A percentile compares a stretch with the other conserved stretches of the same genome.
These are phyloP conservation scores for Exophiala lecanii-corni DNA, from an alignment of 2,329 filamentous ascomycete species.

Conservation along the genomic window DNA sequence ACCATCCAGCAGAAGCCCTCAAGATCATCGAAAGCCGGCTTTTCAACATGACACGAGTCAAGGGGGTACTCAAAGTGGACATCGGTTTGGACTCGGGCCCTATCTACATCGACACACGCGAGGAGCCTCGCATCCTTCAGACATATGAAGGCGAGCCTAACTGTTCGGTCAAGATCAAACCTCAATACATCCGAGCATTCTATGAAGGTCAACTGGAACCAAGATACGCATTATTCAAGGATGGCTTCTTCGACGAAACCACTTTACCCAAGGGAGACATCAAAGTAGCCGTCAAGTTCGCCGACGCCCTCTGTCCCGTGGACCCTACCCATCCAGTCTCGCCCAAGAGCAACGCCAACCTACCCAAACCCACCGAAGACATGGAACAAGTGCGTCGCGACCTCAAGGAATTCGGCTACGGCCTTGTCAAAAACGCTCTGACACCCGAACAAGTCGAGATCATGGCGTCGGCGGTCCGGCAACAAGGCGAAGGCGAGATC, in stretches of 20 bases:
- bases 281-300: slow-evolving; percentile 28
- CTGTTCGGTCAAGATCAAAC: slow-evolving; percentile 25
- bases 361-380: slow-evolving; percentile 10
- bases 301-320: slow-evolving; percentile 26
- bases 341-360: slow-evolving; percentile 36
- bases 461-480: neutral
- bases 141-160: slow-evolving; percentile 24
- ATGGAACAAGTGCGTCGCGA: slow-evolving; percentile 12
- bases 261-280: slow-evolving; percentile 26
- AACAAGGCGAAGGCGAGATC: slow-evolving; percentile 9
- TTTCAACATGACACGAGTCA: slow-evolving; percentile 11
- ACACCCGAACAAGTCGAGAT: slow-evolving; percentile 4
- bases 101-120: slow-evolving; percentile 28
- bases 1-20: neutral
- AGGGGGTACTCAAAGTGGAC: slow-evolving; percentile 10
- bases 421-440: slow-evolving; percentile 13
- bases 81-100: slow-evolving; percentile 16
- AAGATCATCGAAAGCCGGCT: neutral
- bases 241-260: slow-evolving; percentile 25
- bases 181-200: slow-evolving; percentile 27
- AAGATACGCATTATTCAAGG: slow-evolving; percentile 29
- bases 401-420: slow-evolving; percentile 10
- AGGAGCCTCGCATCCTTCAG: slow-evolving; percentile 23
- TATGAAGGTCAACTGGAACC: slow-evolving; percentile 28
- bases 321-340: slow-evolving; percentile 19